Evolutionary conservation across 2,329 filamentous ascomycete genomes (phyloP), one percentile per base, ranked within the genome.

Genomic region (Seiridium unicorne): DNA sequence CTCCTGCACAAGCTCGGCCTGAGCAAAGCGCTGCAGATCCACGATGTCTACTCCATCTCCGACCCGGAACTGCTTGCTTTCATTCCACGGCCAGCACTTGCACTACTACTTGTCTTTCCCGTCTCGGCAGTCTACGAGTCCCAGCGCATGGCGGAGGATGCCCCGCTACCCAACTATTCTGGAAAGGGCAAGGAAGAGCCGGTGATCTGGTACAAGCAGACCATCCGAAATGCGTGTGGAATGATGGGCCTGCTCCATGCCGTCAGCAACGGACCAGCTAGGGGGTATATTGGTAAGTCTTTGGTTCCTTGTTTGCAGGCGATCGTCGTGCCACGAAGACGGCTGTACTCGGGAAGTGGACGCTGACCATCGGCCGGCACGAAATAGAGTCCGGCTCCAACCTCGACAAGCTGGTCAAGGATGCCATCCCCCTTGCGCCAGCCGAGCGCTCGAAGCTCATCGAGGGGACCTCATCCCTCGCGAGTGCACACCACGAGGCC

Each of bases 141-240:
- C 62, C 87, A 89, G 71, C 89, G 93, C 38, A 74, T 84, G 60
- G 80, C 85, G 48, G 93, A 97, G 79, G 93, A 97, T 76, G 78
- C 79, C 55, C 73, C 82, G 31, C 78, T 79, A 47, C 65, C 78
- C 2, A 84, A 87, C 44, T 97, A 97, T 78, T 72, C 74, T 0
- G 90, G 89, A 48, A 81, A 80, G 18, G 93, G 93, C 1, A 76
- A 83, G 0, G 71, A 69, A 0, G 92, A 97, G 71, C 89, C 91
- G 4, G 91, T 97, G 0, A 70, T 96, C 6, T 99, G 94, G 95
- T 98, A 93, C 82, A 90, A 87, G 67, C 94, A 98, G 79, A 98
- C 93, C 0, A 97, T 98, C 68, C 85, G 90, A 62, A 96, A 98
- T 73, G 92, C 94, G 0, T 98, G 94, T 74, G 94, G 94, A 0